Evolutionary conservation across 345 rosid species (phyloP).

Genomic region (Hirschfeldia incana): DNA sequence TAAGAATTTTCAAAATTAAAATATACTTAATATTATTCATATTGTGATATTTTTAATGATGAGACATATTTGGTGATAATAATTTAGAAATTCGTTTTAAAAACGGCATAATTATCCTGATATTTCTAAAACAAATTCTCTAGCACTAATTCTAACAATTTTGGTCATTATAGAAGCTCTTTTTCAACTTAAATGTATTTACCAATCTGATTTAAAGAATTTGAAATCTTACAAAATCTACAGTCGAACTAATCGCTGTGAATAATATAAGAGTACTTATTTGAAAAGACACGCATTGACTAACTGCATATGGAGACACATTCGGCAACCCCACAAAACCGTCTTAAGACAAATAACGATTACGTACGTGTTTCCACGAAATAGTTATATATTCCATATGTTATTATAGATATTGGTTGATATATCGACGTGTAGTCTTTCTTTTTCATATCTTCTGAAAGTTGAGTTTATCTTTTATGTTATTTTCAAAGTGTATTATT

Average conservation of each 20-base stretch:
- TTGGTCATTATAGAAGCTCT: neutral
- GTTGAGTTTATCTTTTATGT: neutral
- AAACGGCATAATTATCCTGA: neutral
- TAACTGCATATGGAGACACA: slow-evolving; percentile 23
- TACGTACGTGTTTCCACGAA: slow-evolving; percentile 27
- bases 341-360: slow-evolving; percentile 14
- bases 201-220: neutral
- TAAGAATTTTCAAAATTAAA: too few species aligned
- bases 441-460: slow-evolving; percentile 13
- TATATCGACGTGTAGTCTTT: slow-evolving; percentile 29
- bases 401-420: slow-evolving; percentile 1
- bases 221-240: neutral
- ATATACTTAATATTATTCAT: too few species aligned
- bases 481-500: neutral
- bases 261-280: neutral
- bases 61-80: too few species aligned
- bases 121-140: neutral
- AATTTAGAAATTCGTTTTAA: too few species aligned
- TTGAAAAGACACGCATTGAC: slow-evolving; percentile 22
- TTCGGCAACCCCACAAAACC: slow-evolving; percentile 20
- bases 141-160: neutral
- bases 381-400: neutral
- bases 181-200: neutral
- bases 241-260: neutral
- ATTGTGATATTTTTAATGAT: too few species aligned